Evolutionary conservation across 2,329 filamentous ascomycete species (phyloP).

Genomic region (Hypoxylon sp.): DNA sequence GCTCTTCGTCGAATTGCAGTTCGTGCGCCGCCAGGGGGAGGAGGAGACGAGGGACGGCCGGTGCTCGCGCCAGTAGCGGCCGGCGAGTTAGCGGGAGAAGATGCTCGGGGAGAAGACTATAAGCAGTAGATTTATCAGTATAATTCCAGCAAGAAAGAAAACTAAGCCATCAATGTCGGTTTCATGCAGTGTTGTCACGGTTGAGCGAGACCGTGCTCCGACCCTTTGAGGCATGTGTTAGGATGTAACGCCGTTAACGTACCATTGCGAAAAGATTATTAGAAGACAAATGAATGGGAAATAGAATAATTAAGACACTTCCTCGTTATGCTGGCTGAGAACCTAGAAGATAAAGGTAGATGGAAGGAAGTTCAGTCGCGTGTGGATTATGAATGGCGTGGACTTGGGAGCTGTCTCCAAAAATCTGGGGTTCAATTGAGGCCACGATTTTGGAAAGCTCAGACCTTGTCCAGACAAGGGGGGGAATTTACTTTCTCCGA

Average conservation of each 20-base stretch:
- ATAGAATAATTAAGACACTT: constrained; percentile 29
- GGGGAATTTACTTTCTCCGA: constrained; percentile 45
- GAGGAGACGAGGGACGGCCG: constrained; percentile 86
- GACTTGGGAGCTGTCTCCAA: constrained; percentile 51
- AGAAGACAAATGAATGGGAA: constrained; percentile 31
- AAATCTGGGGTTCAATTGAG: constrained; percentile 57
- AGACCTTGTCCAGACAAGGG: constrained; percentile 4
- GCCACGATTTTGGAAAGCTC: constrained; percentile 56
- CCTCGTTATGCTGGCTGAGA: constrained; percentile 34
- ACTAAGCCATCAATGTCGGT: background rate
- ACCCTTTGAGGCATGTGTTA: constrained; percentile 6
- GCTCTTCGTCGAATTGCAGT: constrained; percentile 96
- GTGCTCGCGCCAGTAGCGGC: constrained; percentile 77
- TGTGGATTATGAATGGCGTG: constrained; percentile 44
- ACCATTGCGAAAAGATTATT: constrained; percentile 47
- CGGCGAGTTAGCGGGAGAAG: constrained; percentile 71
- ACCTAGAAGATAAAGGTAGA: constrained; percentile 59
- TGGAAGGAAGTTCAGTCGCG: constrained; percentile 42
- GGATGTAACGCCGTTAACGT: constrained; percentile 20
- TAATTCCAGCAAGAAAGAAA: background rate
- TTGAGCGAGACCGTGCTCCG: background rate
- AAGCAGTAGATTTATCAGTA: constrained; percentile 29
- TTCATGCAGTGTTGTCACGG: background rate
- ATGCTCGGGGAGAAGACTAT: constrained; percentile 72
- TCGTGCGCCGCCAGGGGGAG: constrained; percentile 92